These are phyloP conservation scores for Sporothrix protearum DNA, from an alignment of 2,329 filamentous ascomycete genomes.

Conservation along the genomic window DNA sequence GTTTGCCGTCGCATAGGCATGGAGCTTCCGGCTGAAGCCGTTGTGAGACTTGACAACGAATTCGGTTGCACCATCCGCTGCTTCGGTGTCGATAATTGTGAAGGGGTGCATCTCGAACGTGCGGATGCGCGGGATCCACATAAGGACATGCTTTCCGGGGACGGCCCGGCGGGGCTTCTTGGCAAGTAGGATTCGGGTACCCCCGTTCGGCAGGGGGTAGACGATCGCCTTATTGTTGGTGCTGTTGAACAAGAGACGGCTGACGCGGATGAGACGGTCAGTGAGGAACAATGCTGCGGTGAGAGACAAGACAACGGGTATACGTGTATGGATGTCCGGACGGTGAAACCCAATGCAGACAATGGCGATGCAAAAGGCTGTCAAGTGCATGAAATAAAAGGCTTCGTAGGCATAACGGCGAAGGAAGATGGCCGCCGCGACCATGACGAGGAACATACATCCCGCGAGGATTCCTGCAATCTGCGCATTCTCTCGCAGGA, in stretches of 20 bases:
- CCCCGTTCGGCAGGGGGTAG: slow-evolving; percentile 52
- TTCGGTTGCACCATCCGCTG: slow-evolving; percentile 46
- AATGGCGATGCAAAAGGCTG: slow-evolving; percentile 48
- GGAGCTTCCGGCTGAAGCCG: slow-evolving; percentile 56
- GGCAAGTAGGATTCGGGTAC: slow-evolving; percentile 52
- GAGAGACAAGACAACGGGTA: slow-evolving; percentile 43
- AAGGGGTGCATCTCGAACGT: slow-evolving; percentile 60
- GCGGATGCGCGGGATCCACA: slow-evolving; percentile 60
- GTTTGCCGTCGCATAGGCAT: slow-evolving; percentile 48
- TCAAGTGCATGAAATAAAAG: slow-evolving; percentile 53
- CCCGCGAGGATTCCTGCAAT: slow-evolving; percentile 50
- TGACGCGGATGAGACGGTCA: slow-evolving; percentile 49
- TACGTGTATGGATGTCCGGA: slow-evolving; percentile 43
- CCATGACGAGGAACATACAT: slow-evolving; percentile 44
- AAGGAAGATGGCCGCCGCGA: slow-evolving; percentile 43
- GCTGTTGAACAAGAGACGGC: slow-evolving; percentile 44
- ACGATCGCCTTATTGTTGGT: slow-evolving; percentile 51
- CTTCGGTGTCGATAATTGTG: slow-evolving; percentile 49
- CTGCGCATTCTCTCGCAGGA: slow-evolving; percentile 39
- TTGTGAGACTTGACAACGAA: slow-evolving; percentile 57
- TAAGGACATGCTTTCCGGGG: slow-evolving; percentile 59
- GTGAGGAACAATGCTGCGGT: slow-evolving; percentile 47
- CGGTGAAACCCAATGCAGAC: slow-evolving; percentile 52
- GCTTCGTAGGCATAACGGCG: slow-evolving; percentile 51
- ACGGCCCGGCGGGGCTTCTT: slow-evolving; percentile 46